Conservation (phyloP, 73 alveolate genomes). For the Paraurostyla sp. region DNA sequence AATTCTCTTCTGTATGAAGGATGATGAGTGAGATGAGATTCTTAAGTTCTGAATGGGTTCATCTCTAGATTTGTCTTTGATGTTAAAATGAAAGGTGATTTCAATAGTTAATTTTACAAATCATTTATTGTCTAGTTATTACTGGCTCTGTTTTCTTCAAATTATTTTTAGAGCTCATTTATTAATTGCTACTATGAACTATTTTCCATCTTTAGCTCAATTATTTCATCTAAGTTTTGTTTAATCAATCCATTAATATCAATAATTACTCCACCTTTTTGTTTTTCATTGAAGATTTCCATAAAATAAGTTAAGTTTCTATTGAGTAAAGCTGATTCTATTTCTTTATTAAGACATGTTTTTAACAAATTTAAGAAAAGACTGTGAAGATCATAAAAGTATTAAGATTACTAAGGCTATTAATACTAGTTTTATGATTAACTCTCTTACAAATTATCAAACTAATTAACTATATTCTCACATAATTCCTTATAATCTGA, state of each 20-base stretch:
- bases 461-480: background rate
- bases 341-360: constrained; percentile 6
- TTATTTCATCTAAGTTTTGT: background rate
- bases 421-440: background rate
- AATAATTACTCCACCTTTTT: constrained; percentile 3
- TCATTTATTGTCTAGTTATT: background rate
- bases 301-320: background rate
- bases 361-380: background rate
- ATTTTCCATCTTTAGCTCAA: background rate
- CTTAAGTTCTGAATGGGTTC: too few relatives aligned
- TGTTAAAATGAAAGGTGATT: background rate
- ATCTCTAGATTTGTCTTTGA: too few relatives aligned
- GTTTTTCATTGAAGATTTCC: background rate
- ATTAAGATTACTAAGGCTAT: background rate
- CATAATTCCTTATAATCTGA: background rate
- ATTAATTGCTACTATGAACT: background rate
- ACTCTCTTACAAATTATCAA: background rate
- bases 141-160: background rate
- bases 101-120: background rate
- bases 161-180: background rate
- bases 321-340: background rate
- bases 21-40: too few relatives aligned
- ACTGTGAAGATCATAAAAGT: constrained; percentile 15
- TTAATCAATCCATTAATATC: constrained; percentile 7
- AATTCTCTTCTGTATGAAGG: too few relatives aligned